Percentiles rank a stretch among this genome's conserved stretches.
phyloP scores from a whole-genome alignment of 164 flowering plant genomes.

The Santalum album region DNA sequence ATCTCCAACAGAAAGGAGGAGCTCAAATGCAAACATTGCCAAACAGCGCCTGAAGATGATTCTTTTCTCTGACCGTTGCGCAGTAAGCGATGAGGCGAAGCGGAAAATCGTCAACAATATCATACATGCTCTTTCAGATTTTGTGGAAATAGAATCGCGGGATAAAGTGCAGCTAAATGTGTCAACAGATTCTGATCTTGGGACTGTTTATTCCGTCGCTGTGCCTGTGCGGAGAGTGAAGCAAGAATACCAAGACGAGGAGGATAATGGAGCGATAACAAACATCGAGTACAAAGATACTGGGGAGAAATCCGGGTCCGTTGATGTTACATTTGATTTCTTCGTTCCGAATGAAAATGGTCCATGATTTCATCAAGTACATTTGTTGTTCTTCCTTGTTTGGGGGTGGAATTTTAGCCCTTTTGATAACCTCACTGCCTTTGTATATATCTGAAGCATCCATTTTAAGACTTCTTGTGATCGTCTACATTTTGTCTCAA shows the following conservation, averaged over 20 bases:
- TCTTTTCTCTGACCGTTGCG: constrained; percentile 94
- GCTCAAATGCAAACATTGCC: constrained; percentile 85
- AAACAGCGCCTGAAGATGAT: constrained; percentile 95
- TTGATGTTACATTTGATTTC: constrained; percentile 88
- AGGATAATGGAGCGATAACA: constrained; percentile 52
- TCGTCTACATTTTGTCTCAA: too few relatives aligned
- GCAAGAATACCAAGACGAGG: constrained; percentile 60
- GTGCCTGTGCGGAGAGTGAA: constrained; percentile 91
- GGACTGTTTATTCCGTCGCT: constrained; percentile 88
- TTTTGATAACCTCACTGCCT: too few relatives aligned
- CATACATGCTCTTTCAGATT: constrained; percentile 76
- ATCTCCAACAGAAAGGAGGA: constrained; percentile 35
- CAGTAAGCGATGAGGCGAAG: constrained; percentile 92
- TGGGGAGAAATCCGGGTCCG: constrained; percentile 71
- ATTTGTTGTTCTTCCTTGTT: too few relatives aligned
- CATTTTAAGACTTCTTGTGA: too few relatives aligned
- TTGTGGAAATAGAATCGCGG: constrained; percentile 90
- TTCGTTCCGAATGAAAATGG: constrained; percentile 49
- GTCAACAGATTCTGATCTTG: constrained; percentile 74
- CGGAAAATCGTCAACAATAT: constrained; percentile 73
- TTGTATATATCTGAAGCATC: too few relatives aligned
- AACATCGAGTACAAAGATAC: constrained; percentile 72
- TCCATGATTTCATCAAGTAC: too few relatives aligned
- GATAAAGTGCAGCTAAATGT: constrained; percentile 91
- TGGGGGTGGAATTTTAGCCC: too few relatives aligned